These are phyloP conservation scores for Yarrowia sp. DNA, from an alignment of 805 yeast species.

Conservation along the genomic window DNA sequence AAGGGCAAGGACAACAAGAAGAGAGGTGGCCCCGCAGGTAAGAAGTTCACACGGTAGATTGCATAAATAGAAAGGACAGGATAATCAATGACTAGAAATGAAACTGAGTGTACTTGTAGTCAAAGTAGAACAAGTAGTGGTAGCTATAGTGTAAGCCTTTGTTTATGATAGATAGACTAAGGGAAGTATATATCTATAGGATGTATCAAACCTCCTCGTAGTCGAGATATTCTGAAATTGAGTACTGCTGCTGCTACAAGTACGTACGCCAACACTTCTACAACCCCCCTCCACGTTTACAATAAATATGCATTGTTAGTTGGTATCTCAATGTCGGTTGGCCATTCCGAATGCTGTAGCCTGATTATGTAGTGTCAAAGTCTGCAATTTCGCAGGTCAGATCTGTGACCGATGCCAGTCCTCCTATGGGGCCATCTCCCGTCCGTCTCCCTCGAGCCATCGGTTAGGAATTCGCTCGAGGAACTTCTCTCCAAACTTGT, in stretches of 20 bases:
- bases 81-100: neutral
- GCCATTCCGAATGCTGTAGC: conserved; percentile 8
- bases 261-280: too few relatives aligned
- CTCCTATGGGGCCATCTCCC: conserved; percentile 6
- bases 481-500: conserved; percentile 9
- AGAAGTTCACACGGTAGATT: conserved; percentile 38
- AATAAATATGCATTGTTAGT: conserved; percentile 5
- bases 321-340: conserved; percentile 3
- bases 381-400: neutral
- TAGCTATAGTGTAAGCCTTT: too few relatives aligned
- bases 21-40: conserved; percentile 21
- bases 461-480: conserved; percentile 1
- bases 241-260: too few relatives aligned
- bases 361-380: neutral
- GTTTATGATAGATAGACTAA: too few relatives aligned
- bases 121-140: too few relatives aligned
- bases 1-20: conserved; percentile 42
- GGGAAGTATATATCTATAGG: too few relatives aligned
- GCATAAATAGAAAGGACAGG: conserved; percentile 24
- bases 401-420: too few relatives aligned
- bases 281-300: neutral
- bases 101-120: neutral
- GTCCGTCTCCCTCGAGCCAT: conserved; percentile 24
- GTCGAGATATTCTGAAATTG: too few relatives aligned
- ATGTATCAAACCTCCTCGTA: too few relatives aligned